Conservation (phyloP, 306 rosid species). For the Oemleria cerasiformis region DNA sequence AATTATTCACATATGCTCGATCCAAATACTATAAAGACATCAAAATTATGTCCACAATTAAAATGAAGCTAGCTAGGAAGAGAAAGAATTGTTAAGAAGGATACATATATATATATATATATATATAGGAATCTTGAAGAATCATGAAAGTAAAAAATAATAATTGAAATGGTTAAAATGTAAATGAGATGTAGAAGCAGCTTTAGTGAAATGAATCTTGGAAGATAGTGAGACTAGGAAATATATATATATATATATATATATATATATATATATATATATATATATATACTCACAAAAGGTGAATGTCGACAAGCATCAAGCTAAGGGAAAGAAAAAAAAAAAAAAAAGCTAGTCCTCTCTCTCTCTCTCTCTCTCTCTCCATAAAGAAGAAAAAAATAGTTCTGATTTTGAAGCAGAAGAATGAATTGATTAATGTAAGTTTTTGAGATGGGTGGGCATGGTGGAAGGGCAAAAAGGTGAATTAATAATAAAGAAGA, state of each 20-base stretch:
- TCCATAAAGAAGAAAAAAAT: constrained; percentile 16
- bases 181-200: constrained; percentile 31
- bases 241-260: too few species aligned
- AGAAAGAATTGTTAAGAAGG: background rate
- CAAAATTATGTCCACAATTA: too few species aligned
- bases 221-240: constrained; percentile 35
- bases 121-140: constrained; percentile 25
- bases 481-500: constrained; percentile 19
- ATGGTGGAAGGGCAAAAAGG: constrained; percentile 22
- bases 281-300: too few species aligned
- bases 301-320: constrained; percentile 20
- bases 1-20: too few species aligned
- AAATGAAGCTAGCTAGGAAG: too few species aligned
- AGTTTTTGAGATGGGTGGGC: constrained; percentile 21
- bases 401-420: background rate
- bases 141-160: constrained; percentile 24
- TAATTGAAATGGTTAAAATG: constrained; percentile 26
- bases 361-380: too few species aligned
- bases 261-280: too few species aligned
- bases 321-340: constrained; percentile 17
- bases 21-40: too few species aligned
- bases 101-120: too few species aligned
- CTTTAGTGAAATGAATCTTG: constrained; percentile 40
- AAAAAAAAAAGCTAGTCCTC: background rate
- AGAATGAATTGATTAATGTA: background rate